Evolutionary conservation across 2,329 filamentous ascomycete species (phyloP).

Genomic region (Neopestalotiopsis sp.): DNA sequence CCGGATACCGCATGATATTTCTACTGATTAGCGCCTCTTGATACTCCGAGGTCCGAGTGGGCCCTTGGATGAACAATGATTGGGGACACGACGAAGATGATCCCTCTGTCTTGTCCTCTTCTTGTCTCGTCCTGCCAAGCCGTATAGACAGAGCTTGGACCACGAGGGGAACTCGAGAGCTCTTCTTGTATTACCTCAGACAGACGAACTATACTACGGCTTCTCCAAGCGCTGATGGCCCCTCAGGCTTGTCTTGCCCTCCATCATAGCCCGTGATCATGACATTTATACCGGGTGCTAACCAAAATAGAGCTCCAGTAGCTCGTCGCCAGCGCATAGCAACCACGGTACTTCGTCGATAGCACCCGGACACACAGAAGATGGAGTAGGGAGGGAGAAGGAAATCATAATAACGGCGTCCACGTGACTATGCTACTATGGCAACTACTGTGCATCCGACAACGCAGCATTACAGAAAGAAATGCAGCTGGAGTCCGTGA

Average conservation of each 20-base stretch:
- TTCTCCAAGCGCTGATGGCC: background rate
- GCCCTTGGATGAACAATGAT: no score
- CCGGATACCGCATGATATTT: no score
- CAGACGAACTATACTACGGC: background rate
- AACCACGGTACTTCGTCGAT: background rate
- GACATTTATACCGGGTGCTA: slow-evolving; percentile 1
- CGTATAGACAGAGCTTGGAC: background rate
- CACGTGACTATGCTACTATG: background rate
- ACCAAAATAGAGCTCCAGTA: background rate
- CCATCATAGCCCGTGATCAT: background rate
- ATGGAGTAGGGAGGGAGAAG: background rate
- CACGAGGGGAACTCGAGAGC: background rate
- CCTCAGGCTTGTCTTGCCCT: background rate
- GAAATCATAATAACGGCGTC: background rate
- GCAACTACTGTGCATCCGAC: background rate
- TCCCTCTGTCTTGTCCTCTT: no score
- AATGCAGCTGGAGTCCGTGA: background rate
- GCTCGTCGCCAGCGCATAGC: background rate
- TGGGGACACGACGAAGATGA: no score
- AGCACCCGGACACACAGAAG: background rate
- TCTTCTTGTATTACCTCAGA: background rate
- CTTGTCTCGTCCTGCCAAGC: no score
- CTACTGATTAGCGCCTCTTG: no score
- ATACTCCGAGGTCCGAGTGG: no score
- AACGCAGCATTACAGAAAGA: background rate